These are phyloP conservation scores for Mrakia hoshinonis DNA, from an alignment of 768 basidiomycete species.

Conservation along the genomic window DNA sequence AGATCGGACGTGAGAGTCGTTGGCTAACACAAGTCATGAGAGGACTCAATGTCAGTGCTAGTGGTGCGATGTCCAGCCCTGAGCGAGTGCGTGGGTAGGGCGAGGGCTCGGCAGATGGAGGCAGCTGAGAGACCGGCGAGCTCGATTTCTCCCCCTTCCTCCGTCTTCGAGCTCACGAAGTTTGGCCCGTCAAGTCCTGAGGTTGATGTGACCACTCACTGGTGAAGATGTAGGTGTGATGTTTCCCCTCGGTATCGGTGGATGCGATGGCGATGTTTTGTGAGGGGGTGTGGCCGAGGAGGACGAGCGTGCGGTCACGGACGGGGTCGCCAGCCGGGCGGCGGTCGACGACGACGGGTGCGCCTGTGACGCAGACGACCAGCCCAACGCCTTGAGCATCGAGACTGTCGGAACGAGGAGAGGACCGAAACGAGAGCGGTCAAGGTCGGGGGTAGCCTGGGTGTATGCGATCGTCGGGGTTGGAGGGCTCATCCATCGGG, in stretches of 20 bases:
- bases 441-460: background rate
- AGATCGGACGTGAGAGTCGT: background rate
- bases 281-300: background rate
- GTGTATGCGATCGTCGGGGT: background rate
- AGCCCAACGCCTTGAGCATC: conserved; percentile 9
- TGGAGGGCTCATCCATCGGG: background rate
- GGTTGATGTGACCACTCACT: background rate
- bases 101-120: background rate
- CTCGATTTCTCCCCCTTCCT: conserved; percentile 7
- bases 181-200: background rate
- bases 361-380: background rate
- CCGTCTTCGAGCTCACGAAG: background rate
- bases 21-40: background rate
- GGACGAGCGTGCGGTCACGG: background rate
- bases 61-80: no score
- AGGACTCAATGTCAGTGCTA: background rate
- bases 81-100: background rate
- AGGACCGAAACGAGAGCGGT: background rate
- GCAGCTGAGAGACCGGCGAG: background rate
- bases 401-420: background rate
- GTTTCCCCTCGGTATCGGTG: no score
- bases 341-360: background rate
- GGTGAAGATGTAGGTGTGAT: background rate
- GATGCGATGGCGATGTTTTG: background rate
- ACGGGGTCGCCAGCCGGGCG: background rate